These are phyloP conservation scores for Pelagophyceae sp. DNA, from an alignment of 352 stramenopile species.

Conservation along the genomic window DNA sequence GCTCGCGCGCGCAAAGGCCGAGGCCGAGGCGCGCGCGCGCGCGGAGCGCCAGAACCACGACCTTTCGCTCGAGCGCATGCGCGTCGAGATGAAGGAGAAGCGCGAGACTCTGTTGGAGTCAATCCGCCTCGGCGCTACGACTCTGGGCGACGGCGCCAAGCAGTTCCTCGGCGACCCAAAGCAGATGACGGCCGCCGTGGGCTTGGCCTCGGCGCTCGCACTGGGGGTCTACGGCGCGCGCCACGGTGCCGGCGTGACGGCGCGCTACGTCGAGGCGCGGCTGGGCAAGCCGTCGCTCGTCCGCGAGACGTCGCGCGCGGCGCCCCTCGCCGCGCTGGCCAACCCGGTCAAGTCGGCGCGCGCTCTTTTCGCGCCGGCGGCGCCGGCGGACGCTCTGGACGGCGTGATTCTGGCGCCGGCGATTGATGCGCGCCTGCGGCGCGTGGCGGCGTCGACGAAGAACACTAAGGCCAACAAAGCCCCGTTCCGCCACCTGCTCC, in stretches of 20 bases:
- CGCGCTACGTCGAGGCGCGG: slow-evolving; percentile 87
- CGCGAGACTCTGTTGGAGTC: slow-evolving; percentile 87
- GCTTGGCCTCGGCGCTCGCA: slow-evolving; percentile 80
- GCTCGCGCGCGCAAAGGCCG: slow-evolving; percentile 84
- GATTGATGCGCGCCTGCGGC: slow-evolving; percentile 81
- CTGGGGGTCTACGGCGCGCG: slow-evolving; percentile 91
- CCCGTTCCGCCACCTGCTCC: slow-evolving; percentile 92
- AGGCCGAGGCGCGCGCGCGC: slow-evolving; percentile 86
- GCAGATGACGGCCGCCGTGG: slow-evolving; percentile 88
- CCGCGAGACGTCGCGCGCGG: slow-evolving; percentile 85
- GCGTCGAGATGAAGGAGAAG: slow-evolving; percentile 77
- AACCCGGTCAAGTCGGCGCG: slow-evolving; percentile 6
- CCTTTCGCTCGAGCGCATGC: slow-evolving; percentile 87
- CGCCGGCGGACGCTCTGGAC: slow-evolving; percentile 69
- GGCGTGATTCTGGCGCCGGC: slow-evolving; percentile 85
- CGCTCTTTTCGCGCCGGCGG: neutral
- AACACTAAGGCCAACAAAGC: slow-evolving; percentile 97
- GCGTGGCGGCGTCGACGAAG: slow-evolving; percentile 87
- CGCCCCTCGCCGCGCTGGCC: slow-evolving; percentile 33
- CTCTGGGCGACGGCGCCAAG: slow-evolving; percentile 81
- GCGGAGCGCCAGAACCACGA: slow-evolving; percentile 97
- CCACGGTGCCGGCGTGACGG: slow-evolving; percentile 74
- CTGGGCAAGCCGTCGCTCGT: slow-evolving; percentile 94
- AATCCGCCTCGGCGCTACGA: slow-evolving; percentile 83
- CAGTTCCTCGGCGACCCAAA: slow-evolving; percentile 85